These are phyloP conservation scores for Hymenoscyphus occultus DNA, from an alignment of 2,329 filamentous ascomycete species.

Conservation along the genomic window DNA sequence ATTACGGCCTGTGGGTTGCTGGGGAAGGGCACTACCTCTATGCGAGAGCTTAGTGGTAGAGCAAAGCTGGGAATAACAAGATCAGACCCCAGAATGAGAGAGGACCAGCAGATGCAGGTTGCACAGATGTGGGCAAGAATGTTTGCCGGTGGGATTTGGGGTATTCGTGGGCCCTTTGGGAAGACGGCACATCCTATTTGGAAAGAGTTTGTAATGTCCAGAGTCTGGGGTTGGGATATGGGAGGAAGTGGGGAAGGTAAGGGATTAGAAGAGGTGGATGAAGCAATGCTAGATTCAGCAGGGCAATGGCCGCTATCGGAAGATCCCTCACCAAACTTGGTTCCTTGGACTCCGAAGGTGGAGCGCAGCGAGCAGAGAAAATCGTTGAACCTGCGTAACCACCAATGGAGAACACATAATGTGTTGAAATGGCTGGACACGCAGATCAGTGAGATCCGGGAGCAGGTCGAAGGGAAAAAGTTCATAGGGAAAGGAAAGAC, in stretches of 20 bases:
- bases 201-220: not conserved
- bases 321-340: not conserved
- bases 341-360: not conserved
- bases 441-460: no score
- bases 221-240: not conserved
- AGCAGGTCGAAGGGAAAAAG: no score
- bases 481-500: no score
- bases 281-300: not conserved
- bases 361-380: not conserved
- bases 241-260: not conserved
- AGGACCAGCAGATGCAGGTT: not conserved
- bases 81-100: not conserved
- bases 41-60: slow-evolving; percentile 39
- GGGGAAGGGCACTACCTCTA: slow-evolving; percentile 74
- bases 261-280: not conserved
- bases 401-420: not conserved
- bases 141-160: not conserved
- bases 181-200: not conserved
- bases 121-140: not conserved
- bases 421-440: not conserved
- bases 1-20: slow-evolving; percentile 90
- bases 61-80: not conserved
- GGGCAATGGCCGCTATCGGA: not conserved
- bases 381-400: not conserved
- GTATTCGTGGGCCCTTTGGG: not conserved